phyloP scores from a whole-genome alignment of 2,329 filamentous ascomycete species.

The Penicillium vulpinum region DNA sequence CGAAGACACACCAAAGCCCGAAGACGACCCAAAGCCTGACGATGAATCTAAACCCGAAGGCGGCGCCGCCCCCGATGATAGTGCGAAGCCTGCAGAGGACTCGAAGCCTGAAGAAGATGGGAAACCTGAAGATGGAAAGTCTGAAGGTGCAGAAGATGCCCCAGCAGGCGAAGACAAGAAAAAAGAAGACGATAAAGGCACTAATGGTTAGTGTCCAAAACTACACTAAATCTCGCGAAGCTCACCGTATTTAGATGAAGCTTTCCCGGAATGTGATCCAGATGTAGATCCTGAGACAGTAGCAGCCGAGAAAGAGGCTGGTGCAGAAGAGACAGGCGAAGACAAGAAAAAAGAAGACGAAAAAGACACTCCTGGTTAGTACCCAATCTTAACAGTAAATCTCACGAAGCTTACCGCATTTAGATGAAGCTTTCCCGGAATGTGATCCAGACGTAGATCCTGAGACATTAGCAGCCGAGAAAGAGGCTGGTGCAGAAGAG shows the following conservation, averaged over 20 bases:
- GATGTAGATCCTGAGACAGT: constrained; percentile 32
- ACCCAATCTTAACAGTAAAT: background rate
- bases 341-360: constrained; percentile 17
- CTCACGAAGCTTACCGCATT: constrained; percentile 1
- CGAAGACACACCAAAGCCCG: background rate
- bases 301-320: constrained; percentile 37
- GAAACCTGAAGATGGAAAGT: constrained; percentile 9
- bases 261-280: constrained; percentile 36
- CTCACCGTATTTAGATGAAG: constrained; percentile 30
- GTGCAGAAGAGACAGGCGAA: constrained; percentile 33
- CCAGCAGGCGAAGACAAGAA: background rate
- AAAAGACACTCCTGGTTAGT: constrained; percentile 27
- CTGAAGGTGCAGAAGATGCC: constrained; percentile 9
- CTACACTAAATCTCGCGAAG: background rate
- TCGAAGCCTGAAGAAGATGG: constrained; percentile 16
- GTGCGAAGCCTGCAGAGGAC: background rate
- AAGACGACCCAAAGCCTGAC: background rate
- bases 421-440: constrained; percentile 39
- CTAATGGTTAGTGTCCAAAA: constrained; percentile 24
- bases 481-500: constrained; percentile 34
- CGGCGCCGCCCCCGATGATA: background rate
- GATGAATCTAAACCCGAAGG: background rate
- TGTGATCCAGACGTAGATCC: constrained; percentile 31
- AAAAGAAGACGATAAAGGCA: constrained; percentile 13
- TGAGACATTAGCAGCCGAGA: constrained; percentile 36